Evolutionary conservation across 2,329 filamentous ascomycete genomes (phyloP), one percentile per base, ranked within the genome.

Genomic region (Moelleriella libera): DNA sequence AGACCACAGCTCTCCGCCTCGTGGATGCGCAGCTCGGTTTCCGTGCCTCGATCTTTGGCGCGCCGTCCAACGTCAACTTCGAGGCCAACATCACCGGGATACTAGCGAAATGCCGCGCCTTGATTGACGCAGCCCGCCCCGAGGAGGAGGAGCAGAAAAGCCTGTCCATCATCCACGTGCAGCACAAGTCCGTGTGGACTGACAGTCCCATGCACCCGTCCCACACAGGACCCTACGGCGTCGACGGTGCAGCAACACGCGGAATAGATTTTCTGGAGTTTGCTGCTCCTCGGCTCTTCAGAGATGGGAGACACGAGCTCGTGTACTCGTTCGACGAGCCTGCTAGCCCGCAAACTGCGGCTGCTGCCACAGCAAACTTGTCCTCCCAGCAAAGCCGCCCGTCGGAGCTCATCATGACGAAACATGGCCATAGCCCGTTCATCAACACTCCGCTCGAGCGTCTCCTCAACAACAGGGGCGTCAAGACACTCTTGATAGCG

Each of bases 1-100:
- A 21, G 28, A 47, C 37, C 11, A 51, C 49, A 8, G 49, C 49
- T 30, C 45, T 55, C 7, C 48, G 55, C 47, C 47, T 56, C 48
- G 49, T 55, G 45, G 34, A 55, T 42, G 37, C 51, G 47, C 30
- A 55, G 45, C 45, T 53, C 40, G 41, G 49, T 9, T 51, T 44
- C 32, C 49, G 49, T 30, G 30, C 46, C 30, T 5, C 40, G n/a
- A 6, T 30, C 3, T 44, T 44, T 5, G 48, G 49, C 44, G 42
- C 47, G 9, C 41, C 41, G 9, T 48, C 49, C 30, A 48, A 48
- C 31, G 37, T 44, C 28, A 21, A 43, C 37, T 48, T 42, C 34
- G 50, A 52, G 31, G 14, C 30, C 9, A 52, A 50, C 11, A n/a
- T 52, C 21, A 43, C 46, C 14, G 31, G 32, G 10, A 41, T 50